Evolutionary conservation across 768 basidiomycete genomes (phyloP).

Genomic region (Agrocybe praecox): DNA sequence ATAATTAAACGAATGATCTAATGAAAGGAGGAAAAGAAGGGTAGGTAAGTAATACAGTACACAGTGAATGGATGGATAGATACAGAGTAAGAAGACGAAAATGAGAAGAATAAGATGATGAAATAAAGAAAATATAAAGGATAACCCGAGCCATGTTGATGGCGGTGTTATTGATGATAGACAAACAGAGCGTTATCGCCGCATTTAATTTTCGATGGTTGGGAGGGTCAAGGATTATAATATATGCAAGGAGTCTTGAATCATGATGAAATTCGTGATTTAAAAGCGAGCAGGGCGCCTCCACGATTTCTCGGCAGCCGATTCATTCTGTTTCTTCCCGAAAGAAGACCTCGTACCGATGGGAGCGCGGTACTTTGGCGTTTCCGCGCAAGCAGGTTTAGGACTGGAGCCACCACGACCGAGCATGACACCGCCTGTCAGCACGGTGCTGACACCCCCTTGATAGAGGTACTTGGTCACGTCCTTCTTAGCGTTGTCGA

Average conservation of each 20-base stretch:
- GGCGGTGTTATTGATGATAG: conserved; percentile 12
- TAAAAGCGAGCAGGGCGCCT: conserved; percentile 17
- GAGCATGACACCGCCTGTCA: conserved; percentile 52
- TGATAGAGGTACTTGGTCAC: conserved; percentile 41
- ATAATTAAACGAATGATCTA: neutral
- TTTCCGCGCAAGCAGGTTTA: conserved; percentile 2
- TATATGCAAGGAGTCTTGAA: too few species aligned
- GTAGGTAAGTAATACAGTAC: conserved; percentile 29
- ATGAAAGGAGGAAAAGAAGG: conserved; percentile 25
- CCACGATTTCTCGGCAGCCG: conserved; percentile 15
- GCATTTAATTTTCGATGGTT: too few species aligned
- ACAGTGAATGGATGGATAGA: conserved; percentile 13
- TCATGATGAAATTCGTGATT: too few species aligned
- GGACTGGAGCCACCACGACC: conserved; percentile 16
- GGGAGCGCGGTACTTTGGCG: conserved; percentile 18
- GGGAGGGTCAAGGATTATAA: too few species aligned
- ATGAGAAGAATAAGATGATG: neutral
- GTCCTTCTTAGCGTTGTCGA: conserved; percentile 26
- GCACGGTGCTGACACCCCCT: conserved; percentile 44
- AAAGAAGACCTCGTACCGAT: conserved; percentile 18
- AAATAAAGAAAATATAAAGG: neutral
- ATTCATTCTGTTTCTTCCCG: conserved; percentile 4
- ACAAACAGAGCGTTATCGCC: conserved; percentile 12
- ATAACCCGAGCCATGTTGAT: neutral
- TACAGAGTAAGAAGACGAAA: neutral